Conservation (phyloP, 768 basidiomycete species). For the Tulasnella sp. region DNA sequence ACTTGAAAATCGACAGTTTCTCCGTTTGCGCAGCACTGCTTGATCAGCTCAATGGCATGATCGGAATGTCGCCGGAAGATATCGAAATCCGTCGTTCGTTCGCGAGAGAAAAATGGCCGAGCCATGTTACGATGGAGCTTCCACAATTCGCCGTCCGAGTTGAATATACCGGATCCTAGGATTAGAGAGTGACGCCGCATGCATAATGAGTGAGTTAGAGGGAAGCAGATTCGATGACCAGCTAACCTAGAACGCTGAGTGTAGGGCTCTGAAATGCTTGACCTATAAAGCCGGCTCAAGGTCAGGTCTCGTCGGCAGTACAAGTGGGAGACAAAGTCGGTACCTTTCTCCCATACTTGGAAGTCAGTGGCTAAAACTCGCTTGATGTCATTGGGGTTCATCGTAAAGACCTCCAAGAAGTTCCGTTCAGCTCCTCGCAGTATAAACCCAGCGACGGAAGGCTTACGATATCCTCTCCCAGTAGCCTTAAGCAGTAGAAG, state of each 20-base stretch:
- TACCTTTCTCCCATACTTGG: conserved; percentile 48
- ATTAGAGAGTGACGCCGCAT: conserved; percentile 27
- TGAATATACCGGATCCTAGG: too few species aligned
- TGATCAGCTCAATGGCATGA: conserved; percentile 36
- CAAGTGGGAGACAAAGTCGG: neutral
- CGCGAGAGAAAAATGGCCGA: conserved; percentile 56
- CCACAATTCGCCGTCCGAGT: conserved; percentile 45
- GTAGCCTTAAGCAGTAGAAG: conserved; percentile 16
- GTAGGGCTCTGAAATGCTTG: neutral
- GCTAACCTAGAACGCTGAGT: conserved; percentile 27
- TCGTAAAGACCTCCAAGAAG: neutral
- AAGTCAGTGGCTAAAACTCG: conserved; percentile 47
- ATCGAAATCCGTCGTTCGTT: conserved; percentile 50
- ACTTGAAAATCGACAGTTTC: conserved; percentile 50
- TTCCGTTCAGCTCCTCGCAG: conserved; percentile 22
- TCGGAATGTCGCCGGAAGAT: conserved; percentile 45
- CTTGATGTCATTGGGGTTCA: conserved; percentile 41
- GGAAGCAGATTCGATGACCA: too few species aligned
- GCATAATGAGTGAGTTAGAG: conserved; percentile 25
- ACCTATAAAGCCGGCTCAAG: neutral
- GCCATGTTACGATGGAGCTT: conserved; percentile 64
- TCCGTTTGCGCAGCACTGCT: conserved; percentile 33
- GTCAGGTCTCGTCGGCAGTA: neutral
- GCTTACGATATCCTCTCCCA: conserved; percentile 13
- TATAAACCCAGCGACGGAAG: neutral